Evolutionary conservation across 2,329 filamentous ascomycete genomes (phyloP), one percentile per base, ranked within the genome.

Genomic region (Sclerotinia borealis): DNA sequence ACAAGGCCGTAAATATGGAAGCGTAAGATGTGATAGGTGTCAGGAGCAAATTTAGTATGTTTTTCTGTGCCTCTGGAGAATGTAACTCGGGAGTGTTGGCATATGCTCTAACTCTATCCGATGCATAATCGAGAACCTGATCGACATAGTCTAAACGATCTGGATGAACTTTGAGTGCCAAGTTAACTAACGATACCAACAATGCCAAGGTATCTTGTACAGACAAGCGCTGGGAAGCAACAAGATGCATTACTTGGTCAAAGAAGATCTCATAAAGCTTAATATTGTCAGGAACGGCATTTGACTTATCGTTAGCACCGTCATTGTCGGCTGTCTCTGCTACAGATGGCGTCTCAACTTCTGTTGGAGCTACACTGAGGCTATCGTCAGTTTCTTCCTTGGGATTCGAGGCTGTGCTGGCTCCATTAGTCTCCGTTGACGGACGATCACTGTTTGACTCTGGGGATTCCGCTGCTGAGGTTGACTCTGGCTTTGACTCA

Each of bases 211-310:
- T 96, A 75, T 99, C 96, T 75, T 96, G 92, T 68, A 99, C 93
- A 0, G 93, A 90, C 59, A 99, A 82, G 69, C 92, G 88, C 73
- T 97, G 92, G 59, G 90, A 91, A 76, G 92, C 93, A 66, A 98
- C 93, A 59, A 99, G 81, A 72, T 93, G 93, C 73, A 96, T 90
- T 66, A 98, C 95, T 76, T 98, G 95, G 59, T 92, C 89, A 73
- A 98, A 96, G 81, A 98, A 99, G 65, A 98, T 91, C 77, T 98
- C 93, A 76, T 98, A 98, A 29, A 99, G 84, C 77, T 91, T 93
- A 64, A 96, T 87, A 71, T 92, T 88, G 59, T 87, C 83, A 0
- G 89, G 88, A 68, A 92, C 90, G 25, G 85, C 79, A 70, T 77
- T 76, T 55, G 47, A 70, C 62, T 68, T 70, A 4, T 77, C 76